These are phyloP conservation scores for Hura crepitans DNA, from an alignment of 441 rosid genomes.

Conservation along the genomic window DNA sequence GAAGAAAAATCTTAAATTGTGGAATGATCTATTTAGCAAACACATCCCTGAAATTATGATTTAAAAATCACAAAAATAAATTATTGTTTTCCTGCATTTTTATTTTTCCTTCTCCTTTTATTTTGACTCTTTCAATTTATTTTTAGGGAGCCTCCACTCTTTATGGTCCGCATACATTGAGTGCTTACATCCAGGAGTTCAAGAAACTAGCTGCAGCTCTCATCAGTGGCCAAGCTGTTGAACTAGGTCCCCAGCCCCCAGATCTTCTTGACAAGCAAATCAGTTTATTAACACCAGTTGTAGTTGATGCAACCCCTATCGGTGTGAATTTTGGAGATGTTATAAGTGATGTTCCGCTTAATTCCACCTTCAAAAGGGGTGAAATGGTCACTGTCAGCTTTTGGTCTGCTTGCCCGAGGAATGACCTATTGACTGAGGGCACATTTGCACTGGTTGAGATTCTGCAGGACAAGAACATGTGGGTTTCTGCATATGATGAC, in stretches of 20 bases:
- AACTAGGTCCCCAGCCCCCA: slow-evolving; percentile 69
- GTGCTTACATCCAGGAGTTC: slow-evolving; percentile 90
- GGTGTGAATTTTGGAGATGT: slow-evolving; percentile 67
- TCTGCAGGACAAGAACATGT: slow-evolving; percentile 49
- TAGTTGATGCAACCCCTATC: slow-evolving; percentile 57
- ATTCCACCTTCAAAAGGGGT: slow-evolving; percentile 65
- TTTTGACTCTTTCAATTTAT: neutral
- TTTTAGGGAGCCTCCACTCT: slow-evolving; percentile 86
- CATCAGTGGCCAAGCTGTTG: slow-evolving; percentile 42
- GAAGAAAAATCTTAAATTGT: neutral
- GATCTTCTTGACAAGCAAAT: slow-evolving; percentile 71
- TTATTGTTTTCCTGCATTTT: neutral
- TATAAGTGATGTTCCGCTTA: slow-evolving; percentile 58
- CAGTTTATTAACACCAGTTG: slow-evolving; percentile 70
- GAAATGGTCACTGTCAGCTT: slow-evolving; percentile 60
- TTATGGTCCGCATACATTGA: slow-evolving; percentile 82
- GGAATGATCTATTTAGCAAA: neutral
- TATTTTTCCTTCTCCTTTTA: neutral
- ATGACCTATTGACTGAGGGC: slow-evolving; percentile 85
- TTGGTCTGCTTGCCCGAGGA: slow-evolving; percentile 87
- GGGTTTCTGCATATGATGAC: slow-evolving; percentile 74
- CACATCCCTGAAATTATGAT: too few relatives aligned
- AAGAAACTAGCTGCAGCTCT: slow-evolving; percentile 65
- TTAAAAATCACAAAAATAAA: neutral
- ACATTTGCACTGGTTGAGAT: slow-evolving; percentile 78